Evolutionary conservation across 2,329 filamentous ascomycete species (phyloP), one percentile per base, ranked within the genome.

Genomic region (Westerdykella ornata): DNA sequence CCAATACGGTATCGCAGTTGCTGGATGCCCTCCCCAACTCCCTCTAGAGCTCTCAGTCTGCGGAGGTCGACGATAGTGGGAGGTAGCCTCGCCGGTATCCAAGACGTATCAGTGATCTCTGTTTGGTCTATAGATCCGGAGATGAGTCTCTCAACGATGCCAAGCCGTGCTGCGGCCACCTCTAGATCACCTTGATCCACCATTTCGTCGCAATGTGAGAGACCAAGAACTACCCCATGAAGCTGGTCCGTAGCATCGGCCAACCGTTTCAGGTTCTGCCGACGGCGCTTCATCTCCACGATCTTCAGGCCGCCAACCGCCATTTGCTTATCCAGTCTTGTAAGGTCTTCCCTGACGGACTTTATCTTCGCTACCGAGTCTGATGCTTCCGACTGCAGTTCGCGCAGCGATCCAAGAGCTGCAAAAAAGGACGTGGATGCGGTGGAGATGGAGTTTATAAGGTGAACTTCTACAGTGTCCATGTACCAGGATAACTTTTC

Each of bases 401-500:
- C 88, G 51, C 88, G 84, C 26, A 98, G 71, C 0, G 89, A 94
- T 0, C 92, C 90, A 1, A 98, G 72, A 0, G 92, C 92, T 0
- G 88, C 89, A 58, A 98, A 98, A 66, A 98, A 98, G 0, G 90
- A 95, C 1, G 88, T 88, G 0, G 92, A 97, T 1, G 92, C 92
- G 0, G 86, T 88, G 2, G 90, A 97, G 48, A 98, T 98, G 0
- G 89, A 95, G 22, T 87, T 88, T 54, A 98, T 96, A 6, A 98
- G 73, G 62, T 98, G 92, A 41, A 98, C 88, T 63, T 98, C 92
- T 16, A 98, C 88, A 0, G 92, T 98, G 63, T 98, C 92, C 88
- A 98, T 95, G 65, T 98, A 98, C 92, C 92, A 98, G 0, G 92
- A 97, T 11, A 98, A 73, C 67, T 98, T 98, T 67, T 98, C 92